phyloP scores from a whole-genome alignment of 805 yeast genomes.

The Hanseniaspora nectarophila region DNA sequence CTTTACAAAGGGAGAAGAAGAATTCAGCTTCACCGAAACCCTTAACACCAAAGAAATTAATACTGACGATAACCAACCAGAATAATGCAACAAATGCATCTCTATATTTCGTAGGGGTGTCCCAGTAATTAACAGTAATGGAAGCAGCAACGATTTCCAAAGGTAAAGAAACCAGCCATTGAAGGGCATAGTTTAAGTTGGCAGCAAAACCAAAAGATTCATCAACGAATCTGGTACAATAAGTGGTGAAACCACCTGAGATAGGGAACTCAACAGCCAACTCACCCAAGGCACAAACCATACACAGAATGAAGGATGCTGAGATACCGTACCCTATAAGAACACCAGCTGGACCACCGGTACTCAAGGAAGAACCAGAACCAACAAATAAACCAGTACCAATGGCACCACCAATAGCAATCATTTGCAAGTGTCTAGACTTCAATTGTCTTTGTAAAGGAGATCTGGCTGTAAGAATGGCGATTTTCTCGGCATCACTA shows the following conservation, averaged over 20 bases:
- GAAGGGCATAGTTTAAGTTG: conserved; percentile 46
- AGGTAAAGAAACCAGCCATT: conserved; percentile 42
- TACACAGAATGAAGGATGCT: conserved; percentile 45
- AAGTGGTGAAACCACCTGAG: conserved; percentile 52
- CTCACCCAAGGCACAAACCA: conserved; percentile 53
- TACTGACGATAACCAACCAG: conserved; percentile 36
- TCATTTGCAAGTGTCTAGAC: conserved; percentile 48
- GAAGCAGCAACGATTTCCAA: conserved; percentile 44
- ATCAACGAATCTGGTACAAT: conserved; percentile 48
- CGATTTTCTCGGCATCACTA: conserved; percentile 36
- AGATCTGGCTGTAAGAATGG: conserved; percentile 37
- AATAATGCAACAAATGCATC: conserved; percentile 41
- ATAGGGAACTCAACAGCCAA: conserved; percentile 50
- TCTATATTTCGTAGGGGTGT: conserved; percentile 34
- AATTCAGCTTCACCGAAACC: conserved; percentile 48
- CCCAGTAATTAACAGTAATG: conserved; percentile 43
- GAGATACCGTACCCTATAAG: conserved; percentile 43
- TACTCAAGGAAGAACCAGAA: conserved; percentile 47
- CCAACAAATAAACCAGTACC: conserved; percentile 71
- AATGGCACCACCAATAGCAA: conserved; percentile 59
- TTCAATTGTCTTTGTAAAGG: conserved; percentile 47
- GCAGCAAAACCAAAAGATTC: conserved; percentile 52
- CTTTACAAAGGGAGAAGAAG: conserved; percentile 38
- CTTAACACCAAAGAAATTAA: conserved; percentile 44
- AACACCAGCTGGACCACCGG: conserved; percentile 59